Conservation (phyloP, 306 rosid genomes). For the Datisca glomerata region DNA sequence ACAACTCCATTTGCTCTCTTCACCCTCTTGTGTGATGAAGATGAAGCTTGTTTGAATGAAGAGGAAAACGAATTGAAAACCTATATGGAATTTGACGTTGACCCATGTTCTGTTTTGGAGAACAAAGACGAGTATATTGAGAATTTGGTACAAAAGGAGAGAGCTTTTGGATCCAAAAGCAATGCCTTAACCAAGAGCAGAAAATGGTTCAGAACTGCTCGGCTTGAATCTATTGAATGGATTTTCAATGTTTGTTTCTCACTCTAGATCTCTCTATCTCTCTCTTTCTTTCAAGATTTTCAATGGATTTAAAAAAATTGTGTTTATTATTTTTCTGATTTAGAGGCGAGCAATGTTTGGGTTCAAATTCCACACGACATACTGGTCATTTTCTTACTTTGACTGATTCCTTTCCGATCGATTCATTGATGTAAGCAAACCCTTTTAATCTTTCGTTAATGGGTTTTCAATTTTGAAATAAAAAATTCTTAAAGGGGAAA, state of each 20-base stretch:
- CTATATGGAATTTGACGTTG: conserved; percentile 6
- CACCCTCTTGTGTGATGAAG: conserved; percentile 58
- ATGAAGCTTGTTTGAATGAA: conserved; percentile 22
- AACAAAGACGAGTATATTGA: conserved; percentile 50
- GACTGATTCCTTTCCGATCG: conserved; percentile 67
- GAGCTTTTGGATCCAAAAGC: conserved; percentile 25
- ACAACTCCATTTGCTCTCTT: conserved; percentile 13
- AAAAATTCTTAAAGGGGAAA: neutral
- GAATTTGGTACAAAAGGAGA: conserved; percentile 46
- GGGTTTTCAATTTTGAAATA: conserved; percentile 4
- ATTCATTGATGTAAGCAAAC: conserved; percentile 47
- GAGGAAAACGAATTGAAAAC: conserved; percentile 15
- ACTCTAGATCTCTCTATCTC: neutral
- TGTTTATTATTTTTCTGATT: conserved; percentile 18
- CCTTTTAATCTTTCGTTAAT: conserved; percentile 5
- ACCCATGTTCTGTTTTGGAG: conserved; percentile 25
- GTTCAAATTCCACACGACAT: conserved; percentile 59
- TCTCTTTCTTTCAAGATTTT: neutral
- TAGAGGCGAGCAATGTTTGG: conserved; percentile 58
- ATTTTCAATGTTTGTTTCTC: conserved; percentile 65
- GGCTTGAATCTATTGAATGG: conserved; percentile 62
- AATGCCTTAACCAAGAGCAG: conserved; percentile 5
- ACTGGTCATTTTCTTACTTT: conserved; percentile 55
- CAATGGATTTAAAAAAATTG: conserved; percentile 1
- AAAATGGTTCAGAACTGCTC: conserved; percentile 40